phyloP scores from a whole-genome alignment of 1,284 basidiomycete species.

The Cryptococcus wingfieldii region DNA sequence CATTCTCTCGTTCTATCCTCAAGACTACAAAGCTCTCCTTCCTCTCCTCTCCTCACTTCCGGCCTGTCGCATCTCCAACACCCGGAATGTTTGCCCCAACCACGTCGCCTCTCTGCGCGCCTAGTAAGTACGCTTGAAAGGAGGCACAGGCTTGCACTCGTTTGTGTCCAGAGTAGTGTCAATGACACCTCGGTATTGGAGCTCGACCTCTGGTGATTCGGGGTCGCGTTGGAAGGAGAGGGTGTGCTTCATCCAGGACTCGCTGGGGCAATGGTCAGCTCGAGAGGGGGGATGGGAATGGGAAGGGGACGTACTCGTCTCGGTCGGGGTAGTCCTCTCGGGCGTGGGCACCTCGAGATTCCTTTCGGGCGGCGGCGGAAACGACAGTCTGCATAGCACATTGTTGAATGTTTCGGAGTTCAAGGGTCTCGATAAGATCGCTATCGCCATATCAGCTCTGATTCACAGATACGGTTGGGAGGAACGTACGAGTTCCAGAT shows the following conservation, averaged over 20 bases:
- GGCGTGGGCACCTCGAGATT: conserved; percentile 95
- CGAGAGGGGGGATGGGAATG: not conserved
- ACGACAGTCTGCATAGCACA: conserved; percentile 94
- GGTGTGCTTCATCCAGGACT: conserved; percentile 93
- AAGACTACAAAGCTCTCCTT: not conserved
- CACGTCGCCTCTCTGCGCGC: not conserved
- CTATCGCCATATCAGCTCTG: conserved; percentile 3
- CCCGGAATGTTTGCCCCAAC: not conserved
- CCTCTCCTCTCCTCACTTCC: not conserved
- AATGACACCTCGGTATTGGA: conserved; percentile 86
- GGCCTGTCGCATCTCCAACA: not conserved
- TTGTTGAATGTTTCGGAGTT: conserved; percentile 92
- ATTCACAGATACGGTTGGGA: not conserved
- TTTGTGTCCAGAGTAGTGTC: conserved; percentile 83
- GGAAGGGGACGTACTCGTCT: conserved; percentile 56
- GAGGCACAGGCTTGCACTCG: conserved; percentile 70
- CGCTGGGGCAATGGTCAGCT: conserved; percentile 54
- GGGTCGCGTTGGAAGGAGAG: conserved; percentile 77
- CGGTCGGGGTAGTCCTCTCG: conserved; percentile 83
- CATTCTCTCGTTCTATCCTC: not conserved
- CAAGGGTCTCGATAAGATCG: conserved; percentile 93
- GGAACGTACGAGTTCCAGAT: conserved; percentile 90
- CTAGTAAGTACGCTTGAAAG: conserved; percentile 33
- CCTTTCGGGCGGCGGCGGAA: conserved; percentile 90
- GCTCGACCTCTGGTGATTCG: conserved; percentile 71